phyloP scores from a whole-genome alignment of 352 stramenopile genomes.

The Phytopythium oedochilum region DNA sequence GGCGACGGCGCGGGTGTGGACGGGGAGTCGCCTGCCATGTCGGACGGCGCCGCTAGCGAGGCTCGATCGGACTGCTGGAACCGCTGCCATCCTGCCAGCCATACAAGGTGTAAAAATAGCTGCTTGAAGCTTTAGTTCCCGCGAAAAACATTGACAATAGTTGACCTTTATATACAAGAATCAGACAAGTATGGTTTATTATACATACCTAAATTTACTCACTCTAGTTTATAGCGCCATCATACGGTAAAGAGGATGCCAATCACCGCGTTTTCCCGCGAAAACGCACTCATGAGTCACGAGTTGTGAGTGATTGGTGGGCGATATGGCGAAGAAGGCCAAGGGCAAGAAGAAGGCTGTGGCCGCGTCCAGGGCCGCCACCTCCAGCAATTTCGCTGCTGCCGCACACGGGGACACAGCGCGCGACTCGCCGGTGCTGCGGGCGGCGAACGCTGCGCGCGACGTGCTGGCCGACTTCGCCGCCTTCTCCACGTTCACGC shows the following conservation, averaged over 20 bases:
- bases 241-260: neutral
- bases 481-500: conserved; percentile 47
- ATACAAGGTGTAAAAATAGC: neutral
- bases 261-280: conserved; percentile 1
- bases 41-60: too few species aligned
- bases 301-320: neutral
- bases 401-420: neutral
- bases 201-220: neutral
- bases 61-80: too few species aligned
- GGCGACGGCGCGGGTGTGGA: neutral
- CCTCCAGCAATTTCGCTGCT: neutral
- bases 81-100: too few species aligned
- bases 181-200: neutral
- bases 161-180: neutral
- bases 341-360: conserved; percentile 10
- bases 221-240: neutral
- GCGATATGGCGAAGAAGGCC: conserved; percentile 21
- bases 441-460: conserved; percentile 38
- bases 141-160: neutral
- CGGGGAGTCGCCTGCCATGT: neutral
- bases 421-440: conserved; percentile 18
- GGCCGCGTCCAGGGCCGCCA: neutral
- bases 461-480: conserved; percentile 66
- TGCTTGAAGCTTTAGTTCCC: too few species aligned
- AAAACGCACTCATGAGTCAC: neutral